Evolutionary conservation across 306 rosid genomes (phyloP).

Genomic region (Acacia acuminata): DNA sequence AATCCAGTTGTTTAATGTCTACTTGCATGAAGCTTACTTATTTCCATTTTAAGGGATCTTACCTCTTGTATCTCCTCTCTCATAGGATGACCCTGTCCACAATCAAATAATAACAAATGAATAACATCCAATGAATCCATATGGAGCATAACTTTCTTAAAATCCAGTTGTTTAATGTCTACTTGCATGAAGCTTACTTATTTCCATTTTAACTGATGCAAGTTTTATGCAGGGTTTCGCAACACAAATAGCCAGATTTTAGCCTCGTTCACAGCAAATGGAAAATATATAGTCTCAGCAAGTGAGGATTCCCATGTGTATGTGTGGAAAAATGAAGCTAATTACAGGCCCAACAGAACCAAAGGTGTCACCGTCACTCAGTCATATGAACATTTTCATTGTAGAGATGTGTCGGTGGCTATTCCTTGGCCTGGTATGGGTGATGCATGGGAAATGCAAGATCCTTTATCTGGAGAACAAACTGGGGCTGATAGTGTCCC

Average conservation of each 20-base stretch:
- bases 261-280: conserved; percentile 80
- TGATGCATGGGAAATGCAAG: conserved; percentile 69
- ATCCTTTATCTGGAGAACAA: conserved; percentile 45
- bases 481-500: conserved; percentile 51
- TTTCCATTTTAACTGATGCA: conserved; percentile 32
- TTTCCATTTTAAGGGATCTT: too few relatives aligned
- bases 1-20: too few relatives aligned
- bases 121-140: too few relatives aligned
- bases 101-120: too few relatives aligned
- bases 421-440: conserved; percentile 92
- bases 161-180: too few relatives aligned
- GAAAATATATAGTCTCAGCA: conserved; percentile 83
- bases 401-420: conserved; percentile 89
- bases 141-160: too few relatives aligned
- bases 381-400: conserved; percentile 90
- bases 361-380: conserved; percentile 68
- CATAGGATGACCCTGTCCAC: too few relatives aligned
- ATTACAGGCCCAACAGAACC: conserved; percentile 83
- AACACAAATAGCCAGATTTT: conserved; percentile 86
- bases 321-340: conserved; percentile 94
- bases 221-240: conserved; percentile 71
- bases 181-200: conserved; percentile 13
- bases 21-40: too few relatives aligned
- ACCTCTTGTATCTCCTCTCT: too few relatives aligned
- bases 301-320: conserved; percentile 95